Evolutionary conservation across 306 rosid genomes (phyloP), one percentile per base, ranked within the genome.

Genomic region (Purshia tridentata): DNA sequence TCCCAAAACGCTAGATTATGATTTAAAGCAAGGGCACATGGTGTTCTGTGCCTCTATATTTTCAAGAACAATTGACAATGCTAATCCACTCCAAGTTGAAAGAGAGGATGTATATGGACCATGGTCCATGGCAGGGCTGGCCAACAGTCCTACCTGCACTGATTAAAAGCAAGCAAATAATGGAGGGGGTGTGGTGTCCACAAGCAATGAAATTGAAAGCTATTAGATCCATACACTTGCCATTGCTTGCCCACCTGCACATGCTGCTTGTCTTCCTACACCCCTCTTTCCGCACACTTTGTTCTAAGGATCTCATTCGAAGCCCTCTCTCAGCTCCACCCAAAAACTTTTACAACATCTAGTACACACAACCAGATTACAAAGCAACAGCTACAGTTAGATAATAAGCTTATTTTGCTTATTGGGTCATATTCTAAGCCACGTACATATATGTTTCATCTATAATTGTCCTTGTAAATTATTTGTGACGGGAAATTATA

Each of bases 131-230:
- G 56, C n/a, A 19, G 16, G 23, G 19, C 15, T 20, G 46, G 56
- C 52, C 45, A 40, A 57, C 74, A 55, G 54, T 59, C 50, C 75
- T 19, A 39, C 72, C 44, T 57, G 66, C 45, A 19, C 76, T 45
- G 72, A 68, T 69, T 74, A 72, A 73, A 80, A 58, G 50, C 55
- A 67, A 64, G 68, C 64, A 65, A 69, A 80, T 75, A 75, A 75
- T 70, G 35, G 65, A 49, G 76, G 70, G 74, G 70, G 47, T 41
- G 81, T 65, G 76, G 74, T 58, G 78, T 69, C 49, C 84, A 71
- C 58, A 29, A 23, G 29, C 48, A 23, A 29, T 29, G 22, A 19
- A 73, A 48, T 1, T 60, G 67, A 73, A 35, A 55, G 76, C 65
- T 19, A 61, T 14, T 51, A 45, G 70, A 42, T 47, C 63, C 66